Base-by-base conservation (phyloP, 1,139 yeast genomes). In the Sugiyamaella castrensis region DNA sequence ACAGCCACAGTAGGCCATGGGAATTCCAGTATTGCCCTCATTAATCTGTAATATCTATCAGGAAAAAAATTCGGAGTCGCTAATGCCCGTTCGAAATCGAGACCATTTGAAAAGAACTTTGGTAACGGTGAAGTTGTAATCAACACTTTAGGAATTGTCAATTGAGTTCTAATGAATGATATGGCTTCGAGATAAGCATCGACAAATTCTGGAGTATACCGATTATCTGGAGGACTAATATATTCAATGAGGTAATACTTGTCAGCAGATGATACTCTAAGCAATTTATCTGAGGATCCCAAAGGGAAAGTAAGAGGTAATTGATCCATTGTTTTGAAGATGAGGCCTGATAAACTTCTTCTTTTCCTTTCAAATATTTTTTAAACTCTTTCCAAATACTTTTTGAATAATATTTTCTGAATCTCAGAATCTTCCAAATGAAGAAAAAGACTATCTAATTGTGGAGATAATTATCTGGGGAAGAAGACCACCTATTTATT, bases 1-100 rank as follows among this genome's bases (percentile, higher is more conserved):
- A 62, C 51, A 4, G 73, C 73, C 27, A 70, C 57, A 2, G 71
- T 67, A 3, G 73, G 73, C 63, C 68, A 64, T 8, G 73, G 73
- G 54, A 64, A 70, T 53, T 62, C 65, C 37, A 69, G 52, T 29
- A 67, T 52, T 4, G 63, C 61, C 28, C 63, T 54, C 64, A 68
- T 60, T 34, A 67, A 51, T 16, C 67, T 63, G 55, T 64, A 67
- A 55, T 64, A 64, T 32, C 54, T 47, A 35, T 61, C 54, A 24
- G 56, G 60, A 55, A 67, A 69, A 56, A 70, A 70, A 32, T 60
- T 61, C 2, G 64, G 64, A 6, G 70, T 67, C 2, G 49, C 35
- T 29, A 59, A 46, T 1, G 71, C 72, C 4, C 58, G 53, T 52
- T 67, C 67, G 32, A 68, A 65, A 54, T 70, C 70, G 35, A 70